Evolutionary conservation across 345 rosid genomes (phyloP).

Genomic region (Salix dunnii): DNA sequence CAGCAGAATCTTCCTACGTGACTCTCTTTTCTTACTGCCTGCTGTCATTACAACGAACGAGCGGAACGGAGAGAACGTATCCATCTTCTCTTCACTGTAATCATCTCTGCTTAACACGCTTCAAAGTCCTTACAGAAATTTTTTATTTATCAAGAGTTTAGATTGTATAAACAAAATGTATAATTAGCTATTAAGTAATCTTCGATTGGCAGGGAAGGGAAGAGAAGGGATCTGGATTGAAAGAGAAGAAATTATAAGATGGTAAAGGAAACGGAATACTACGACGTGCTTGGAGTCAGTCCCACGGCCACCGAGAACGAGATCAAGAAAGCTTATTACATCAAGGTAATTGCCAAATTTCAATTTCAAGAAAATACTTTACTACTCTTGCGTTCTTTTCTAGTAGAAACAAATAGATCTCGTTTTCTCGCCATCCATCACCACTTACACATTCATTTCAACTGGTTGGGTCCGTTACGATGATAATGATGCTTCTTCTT

Average conservation of each 20-base stretch:
- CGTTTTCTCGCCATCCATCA: background rate
- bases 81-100: too few species aligned
- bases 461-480: background rate
- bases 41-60: too few species aligned
- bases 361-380: too few species aligned
- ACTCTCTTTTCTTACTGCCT: background rate
- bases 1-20: background rate
- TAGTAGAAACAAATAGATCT: background rate
- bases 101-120: too few species aligned
- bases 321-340: slow-evolving; percentile 94
- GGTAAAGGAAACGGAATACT: slow-evolving; percentile 94
- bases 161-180: background rate
- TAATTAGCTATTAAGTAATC: background rate
- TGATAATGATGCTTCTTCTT: background rate
- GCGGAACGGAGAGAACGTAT: too few species aligned
- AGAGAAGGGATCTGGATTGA: slow-evolving; percentile 7
- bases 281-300: slow-evolving; percentile 88
- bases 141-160: background rate
- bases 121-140: too few species aligned
- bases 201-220: background rate
- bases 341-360: slow-evolving; percentile 52
- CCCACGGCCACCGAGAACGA: slow-evolving; percentile 89
- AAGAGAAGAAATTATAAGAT: slow-evolving; percentile 31
- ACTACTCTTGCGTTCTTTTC: background rate
- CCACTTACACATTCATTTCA: background rate